These are phyloP conservation scores for Hordeum vulgare DNA, from an alignment of 176 grass and related monocot genomes.

Conservation along the genomic window DNA sequence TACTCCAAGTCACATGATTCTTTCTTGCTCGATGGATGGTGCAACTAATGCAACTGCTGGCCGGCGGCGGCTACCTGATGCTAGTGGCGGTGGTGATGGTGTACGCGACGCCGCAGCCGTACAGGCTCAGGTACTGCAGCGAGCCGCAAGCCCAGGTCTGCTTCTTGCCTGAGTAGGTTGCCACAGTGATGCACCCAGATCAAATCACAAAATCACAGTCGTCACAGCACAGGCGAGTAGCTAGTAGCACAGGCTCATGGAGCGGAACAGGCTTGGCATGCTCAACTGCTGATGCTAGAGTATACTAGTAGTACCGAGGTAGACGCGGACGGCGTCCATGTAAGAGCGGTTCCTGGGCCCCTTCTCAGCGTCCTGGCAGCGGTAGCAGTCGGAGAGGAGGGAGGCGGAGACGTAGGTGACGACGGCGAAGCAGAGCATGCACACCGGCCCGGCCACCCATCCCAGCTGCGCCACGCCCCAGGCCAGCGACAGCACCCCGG, in stretches of 20 bases:
- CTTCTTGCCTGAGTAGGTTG: conserved; percentile 49
- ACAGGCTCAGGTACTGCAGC: conserved; percentile 55
- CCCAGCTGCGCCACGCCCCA: conserved; percentile 89
- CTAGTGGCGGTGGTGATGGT: conserved; percentile 59
- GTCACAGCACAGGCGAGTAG: background rate
- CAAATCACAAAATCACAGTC: background rate
- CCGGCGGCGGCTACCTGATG: conserved; percentile 36
- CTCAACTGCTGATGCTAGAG: background rate
- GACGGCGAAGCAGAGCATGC: conserved; percentile 67
- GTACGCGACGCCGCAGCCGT: conserved; percentile 54
- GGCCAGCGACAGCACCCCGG: conserved; percentile 83
- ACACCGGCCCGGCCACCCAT: conserved; percentile 55
- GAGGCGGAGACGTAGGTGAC: conserved; percentile 79
- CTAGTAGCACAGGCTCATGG: background rate
- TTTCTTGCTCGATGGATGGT: background rate
- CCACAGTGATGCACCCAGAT: background rate
- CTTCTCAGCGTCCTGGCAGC: conserved; percentile 36
- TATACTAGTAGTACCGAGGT: conserved; percentile 42
- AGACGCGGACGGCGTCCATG: conserved; percentile 69
- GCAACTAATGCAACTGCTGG: background rate
- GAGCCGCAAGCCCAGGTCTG: conserved; percentile 57
- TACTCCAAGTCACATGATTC: background rate
- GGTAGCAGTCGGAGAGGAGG: conserved; percentile 82
- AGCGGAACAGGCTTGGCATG: background rate
- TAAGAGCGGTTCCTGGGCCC: conserved; percentile 66